Evolutionary conservation across 305 asterid genomes (phyloP).

Genomic region (Salvia sclarea): DNA sequence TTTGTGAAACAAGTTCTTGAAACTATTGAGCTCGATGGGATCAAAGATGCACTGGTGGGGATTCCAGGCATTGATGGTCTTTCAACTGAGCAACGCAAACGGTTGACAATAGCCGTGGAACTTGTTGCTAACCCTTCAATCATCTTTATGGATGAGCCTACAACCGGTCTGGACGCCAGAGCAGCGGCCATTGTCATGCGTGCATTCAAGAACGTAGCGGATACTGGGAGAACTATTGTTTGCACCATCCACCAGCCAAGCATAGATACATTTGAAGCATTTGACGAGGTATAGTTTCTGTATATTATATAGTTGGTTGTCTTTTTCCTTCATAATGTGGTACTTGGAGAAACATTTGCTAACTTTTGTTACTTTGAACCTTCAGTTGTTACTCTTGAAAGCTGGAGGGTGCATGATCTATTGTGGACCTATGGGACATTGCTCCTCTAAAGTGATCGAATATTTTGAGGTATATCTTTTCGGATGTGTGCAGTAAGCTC

Average conservation of each 20-base stretch:
- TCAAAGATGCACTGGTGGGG: conserved; percentile 70
- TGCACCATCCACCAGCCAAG: conserved; percentile 92
- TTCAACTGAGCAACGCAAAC: conserved; percentile 80
- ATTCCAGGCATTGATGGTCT: conserved; percentile 67
- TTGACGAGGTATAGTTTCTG: conserved; percentile 74
- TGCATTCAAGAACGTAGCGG: conserved; percentile 74
- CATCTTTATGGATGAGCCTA: conserved; percentile 79
- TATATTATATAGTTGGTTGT: too few species aligned
- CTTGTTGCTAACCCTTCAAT: conserved; percentile 82
- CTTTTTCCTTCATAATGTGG: too few species aligned
- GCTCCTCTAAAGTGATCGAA: conserved; percentile 59
- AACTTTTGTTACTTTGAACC: too few species aligned
- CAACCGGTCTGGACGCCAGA: conserved; percentile 82
- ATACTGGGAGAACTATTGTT: conserved; percentile 81
- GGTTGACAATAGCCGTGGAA: conserved; percentile 82
- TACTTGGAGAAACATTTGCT: too few species aligned
- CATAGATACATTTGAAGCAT: conserved; percentile 75
- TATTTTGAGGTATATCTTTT: conserved; percentile 65
- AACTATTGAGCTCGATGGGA: conserved; percentile 69
- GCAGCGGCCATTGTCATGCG: conserved; percentile 90
- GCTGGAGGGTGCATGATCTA: conserved; percentile 77
- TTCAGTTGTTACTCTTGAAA: conserved; percentile 72
- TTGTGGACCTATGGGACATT: conserved; percentile 67
- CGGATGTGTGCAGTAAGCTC: not conserved
- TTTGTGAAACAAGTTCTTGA: conserved; percentile 76